These are phyloP conservation scores for Conidiobolus incongruus DNA, from an alignment of 371 early-diverging fungal genomes.

Conservation along the genomic window DNA sequence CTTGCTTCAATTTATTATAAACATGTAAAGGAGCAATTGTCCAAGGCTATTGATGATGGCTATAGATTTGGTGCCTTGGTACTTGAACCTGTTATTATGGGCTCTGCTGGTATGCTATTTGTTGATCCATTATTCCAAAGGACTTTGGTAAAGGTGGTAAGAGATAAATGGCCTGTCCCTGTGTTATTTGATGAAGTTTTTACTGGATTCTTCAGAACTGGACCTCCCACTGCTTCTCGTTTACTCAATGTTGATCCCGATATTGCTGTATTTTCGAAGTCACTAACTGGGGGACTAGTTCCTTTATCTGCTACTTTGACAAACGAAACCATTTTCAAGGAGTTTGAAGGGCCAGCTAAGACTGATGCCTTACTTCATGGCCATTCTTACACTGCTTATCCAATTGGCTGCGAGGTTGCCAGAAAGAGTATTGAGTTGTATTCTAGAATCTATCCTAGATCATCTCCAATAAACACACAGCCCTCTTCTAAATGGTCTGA, in stretches of 20 bases:
- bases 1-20: slow-evolving; percentile 5
- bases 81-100: slow-evolving; percentile 59
- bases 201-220: slow-evolving; percentile 55
- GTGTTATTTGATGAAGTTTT: slow-evolving; percentile 72
- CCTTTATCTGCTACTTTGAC: slow-evolving; percentile 52
- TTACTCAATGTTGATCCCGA: slow-evolving; percentile 51
- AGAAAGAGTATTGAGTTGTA: too few species aligned
- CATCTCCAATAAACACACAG: too few species aligned
- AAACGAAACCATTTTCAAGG: slow-evolving; percentile 31
- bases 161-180: slow-evolving; percentile 27
- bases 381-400: slow-evolving; percentile 70
- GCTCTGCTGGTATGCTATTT: slow-evolving; percentile 68
- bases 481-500: too few species aligned
- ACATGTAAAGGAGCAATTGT: slow-evolving; percentile 12
- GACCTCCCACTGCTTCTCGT: slow-evolving; percentile 31
- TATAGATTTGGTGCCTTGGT: slow-evolving; percentile 45
- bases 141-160: slow-evolving; percentile 27
- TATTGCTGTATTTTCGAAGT: slow-evolving; percentile 54
- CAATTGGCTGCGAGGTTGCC: slow-evolving; percentile 61
- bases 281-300: slow-evolving; percentile 52
- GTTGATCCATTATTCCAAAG: slow-evolving; percentile 64
- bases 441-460: too few species aligned
- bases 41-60: slow-evolving; percentile 17
- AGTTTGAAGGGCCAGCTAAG: slow-evolving; percentile 36
- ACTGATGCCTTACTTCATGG: slow-evolving; percentile 55